These are phyloP conservation scores for Solanum dulcamara DNA, from an alignment of 257 asterid species.

Conservation along the genomic window DNA sequence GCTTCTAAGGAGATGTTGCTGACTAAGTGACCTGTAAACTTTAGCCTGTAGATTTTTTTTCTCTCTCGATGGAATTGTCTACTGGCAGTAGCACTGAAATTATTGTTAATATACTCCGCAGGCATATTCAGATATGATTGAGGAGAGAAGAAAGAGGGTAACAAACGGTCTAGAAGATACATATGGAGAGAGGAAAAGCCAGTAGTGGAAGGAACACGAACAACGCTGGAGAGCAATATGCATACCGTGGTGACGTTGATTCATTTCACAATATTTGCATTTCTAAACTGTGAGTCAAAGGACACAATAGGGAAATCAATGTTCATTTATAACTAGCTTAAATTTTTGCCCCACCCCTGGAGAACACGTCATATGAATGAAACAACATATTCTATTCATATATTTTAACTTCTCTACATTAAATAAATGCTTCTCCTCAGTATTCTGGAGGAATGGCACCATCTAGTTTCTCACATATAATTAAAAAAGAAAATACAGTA, in stretches of 20 bases:
- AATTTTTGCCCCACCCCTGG: background rate
- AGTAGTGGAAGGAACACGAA: background rate
- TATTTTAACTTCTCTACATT: background rate
- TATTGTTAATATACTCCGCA: constrained; percentile 2
- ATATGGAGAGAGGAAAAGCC: constrained; percentile 36
- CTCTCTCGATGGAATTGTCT: background rate
- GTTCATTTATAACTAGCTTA: background rate
- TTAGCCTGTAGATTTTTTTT: background rate
- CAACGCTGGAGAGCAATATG: background rate
- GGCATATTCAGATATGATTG: constrained; percentile 69
- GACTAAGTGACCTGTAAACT: background rate
- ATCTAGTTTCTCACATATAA: background rate
- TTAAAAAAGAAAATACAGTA: background rate
- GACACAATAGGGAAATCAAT: background rate
- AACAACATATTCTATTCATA: background rate
- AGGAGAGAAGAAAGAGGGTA: constrained; percentile 55
- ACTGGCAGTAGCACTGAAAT: background rate
- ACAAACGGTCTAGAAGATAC: constrained; percentile 74
- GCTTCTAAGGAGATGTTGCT: background rate
- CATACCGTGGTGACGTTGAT: background rate
- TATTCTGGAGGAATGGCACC: background rate
- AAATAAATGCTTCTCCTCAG: background rate
- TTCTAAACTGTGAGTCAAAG: background rate
- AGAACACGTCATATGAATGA: background rate
- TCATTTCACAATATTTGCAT: background rate